Evolutionary conservation across 306 rosid genomes (phyloP).

Genomic region (Styphnolobium japonicum): DNA sequence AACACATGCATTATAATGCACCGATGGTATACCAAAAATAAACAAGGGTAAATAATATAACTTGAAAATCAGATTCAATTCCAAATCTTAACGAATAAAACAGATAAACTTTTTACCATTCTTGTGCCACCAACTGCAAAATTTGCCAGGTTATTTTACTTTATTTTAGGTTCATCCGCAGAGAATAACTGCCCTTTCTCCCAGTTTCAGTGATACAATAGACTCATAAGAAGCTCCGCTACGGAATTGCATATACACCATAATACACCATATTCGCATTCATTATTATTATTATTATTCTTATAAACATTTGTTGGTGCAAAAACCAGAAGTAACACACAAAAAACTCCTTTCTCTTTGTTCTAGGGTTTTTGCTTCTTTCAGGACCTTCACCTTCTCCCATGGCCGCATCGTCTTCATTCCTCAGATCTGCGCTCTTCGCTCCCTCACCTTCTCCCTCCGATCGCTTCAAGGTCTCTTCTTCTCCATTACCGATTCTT

Average conservation of each 20-base stretch:
- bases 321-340: not conserved
- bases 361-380: conserved; percentile 33
- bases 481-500: not conserved
- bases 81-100: too few relatives aligned
- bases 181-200: not conserved
- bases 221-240: conserved; percentile 43
- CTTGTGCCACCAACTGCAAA: not conserved
- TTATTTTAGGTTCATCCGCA: not conserved
- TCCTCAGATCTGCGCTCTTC: conserved; percentile 60
- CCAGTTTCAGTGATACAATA: not conserved
- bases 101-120: too few relatives aligned
- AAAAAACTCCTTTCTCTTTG: not conserved
- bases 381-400: conserved; percentile 17
- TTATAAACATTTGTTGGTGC: not conserved
- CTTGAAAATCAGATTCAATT: too few relatives aligned
- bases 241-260: not conserved
- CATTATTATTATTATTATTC: not conserved
- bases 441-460: conserved; percentile 38
- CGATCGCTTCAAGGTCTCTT: conserved; percentile 48
- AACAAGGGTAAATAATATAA: too few relatives aligned
- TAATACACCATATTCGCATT: not conserved
- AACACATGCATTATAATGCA: too few relatives aligned
- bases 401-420: conserved; percentile 77
- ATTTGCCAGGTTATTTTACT: not conserved
- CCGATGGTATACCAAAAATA: too few relatives aligned